Base-by-base conservation (phyloP, 2,329 filamentous ascomycete genomes). In the Neofusicoccum parvum region DNA sequence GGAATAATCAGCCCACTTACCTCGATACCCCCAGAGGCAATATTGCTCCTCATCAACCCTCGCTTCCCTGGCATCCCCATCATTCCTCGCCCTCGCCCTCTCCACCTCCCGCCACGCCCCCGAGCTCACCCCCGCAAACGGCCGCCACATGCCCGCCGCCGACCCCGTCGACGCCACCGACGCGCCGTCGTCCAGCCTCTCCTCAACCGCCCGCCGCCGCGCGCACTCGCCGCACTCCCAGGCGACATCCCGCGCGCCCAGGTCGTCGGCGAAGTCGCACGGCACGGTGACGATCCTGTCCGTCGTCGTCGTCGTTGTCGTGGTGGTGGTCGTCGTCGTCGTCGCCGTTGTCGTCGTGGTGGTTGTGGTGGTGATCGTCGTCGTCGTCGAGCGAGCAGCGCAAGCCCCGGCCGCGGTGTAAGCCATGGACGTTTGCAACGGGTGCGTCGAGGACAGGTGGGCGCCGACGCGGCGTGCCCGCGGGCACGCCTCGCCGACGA, bases 201-300 rank as follows among this genome's bases (percentile, higher is more conserved):
- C 37, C 37, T 39, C 37, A 15, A 11, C 14, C 14, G 10, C 37
- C 56, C 65, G 27, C 50, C 64, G 32, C 7, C 68, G 68, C 17
- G 60, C 70, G 65, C 73, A 76, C 5, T 67, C 65, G 9, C 48
- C 49, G 51, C 72, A 74, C 0, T 39, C 23, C 5, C 71, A 69
- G 23, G 63, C 68, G 34, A 70, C 72, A 54, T 72, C 73, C 14
- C 66, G 60, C 2, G 71, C 68, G 3, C 72, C 71, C n/a, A 74
- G 68, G 45, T 65, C 69, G 54, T 73, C 70, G 4, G 68, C 50
- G 46, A 74, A 71, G 4, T 67, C 63, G 66, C 73, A 75, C 3
- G 70, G 69, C 11, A 71, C 69, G 37, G 11, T 2, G 23, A 23
- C 23, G 3, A 23, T 23, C 23, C 3, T 23, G 3, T 23, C 23